Evolutionary conservation across 2,329 filamentous ascomycete genomes (phyloP).

Genomic region (Claviceps sp.): DNA sequence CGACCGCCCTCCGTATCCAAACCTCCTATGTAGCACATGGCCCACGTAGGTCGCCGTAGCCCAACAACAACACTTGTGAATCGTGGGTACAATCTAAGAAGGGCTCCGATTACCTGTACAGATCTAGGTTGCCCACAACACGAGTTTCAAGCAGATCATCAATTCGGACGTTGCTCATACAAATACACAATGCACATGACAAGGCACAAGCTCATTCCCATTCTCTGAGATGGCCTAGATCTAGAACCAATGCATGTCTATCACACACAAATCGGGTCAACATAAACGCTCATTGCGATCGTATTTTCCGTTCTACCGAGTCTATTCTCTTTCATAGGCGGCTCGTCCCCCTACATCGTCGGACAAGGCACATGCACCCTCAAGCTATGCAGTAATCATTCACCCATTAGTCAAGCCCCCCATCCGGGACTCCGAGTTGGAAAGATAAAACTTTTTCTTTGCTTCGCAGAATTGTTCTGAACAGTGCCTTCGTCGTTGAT

Average conservation of each 20-base stretch:
- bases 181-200: too few relatives aligned
- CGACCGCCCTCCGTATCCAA: too few relatives aligned
- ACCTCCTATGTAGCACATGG: too few relatives aligned
- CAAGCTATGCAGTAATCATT: constrained; percentile 13
- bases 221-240: background rate
- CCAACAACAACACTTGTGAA: too few relatives aligned
- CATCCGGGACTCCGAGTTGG: constrained; percentile 13
- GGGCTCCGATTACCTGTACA: too few relatives aligned
- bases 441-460: constrained; percentile 9
- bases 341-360: constrained; percentile 10
- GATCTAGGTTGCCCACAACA: too few relatives aligned
- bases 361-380: constrained; percentile 6
- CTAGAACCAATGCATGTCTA: background rate
- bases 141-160: too few relatives aligned
- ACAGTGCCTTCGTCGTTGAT: constrained; percentile 17
- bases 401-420: constrained; percentile 15
- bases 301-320: constrained; percentile 24
- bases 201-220: too few relatives aligned
- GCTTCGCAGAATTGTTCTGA: constrained; percentile 19
- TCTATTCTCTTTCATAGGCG: constrained; percentile 22
- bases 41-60: too few relatives aligned
- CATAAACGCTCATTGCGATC: background rate
- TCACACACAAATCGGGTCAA: background rate
- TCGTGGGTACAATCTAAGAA: too few relatives aligned
- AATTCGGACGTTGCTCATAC: too few relatives aligned